A percentile compares a stretch with the other conserved stretches of the same genome.
These are phyloP conservation scores for Aspergillus sp. DNA, from an alignment of 2,329 filamentous ascomycete species.

Conservation along the genomic window DNA sequence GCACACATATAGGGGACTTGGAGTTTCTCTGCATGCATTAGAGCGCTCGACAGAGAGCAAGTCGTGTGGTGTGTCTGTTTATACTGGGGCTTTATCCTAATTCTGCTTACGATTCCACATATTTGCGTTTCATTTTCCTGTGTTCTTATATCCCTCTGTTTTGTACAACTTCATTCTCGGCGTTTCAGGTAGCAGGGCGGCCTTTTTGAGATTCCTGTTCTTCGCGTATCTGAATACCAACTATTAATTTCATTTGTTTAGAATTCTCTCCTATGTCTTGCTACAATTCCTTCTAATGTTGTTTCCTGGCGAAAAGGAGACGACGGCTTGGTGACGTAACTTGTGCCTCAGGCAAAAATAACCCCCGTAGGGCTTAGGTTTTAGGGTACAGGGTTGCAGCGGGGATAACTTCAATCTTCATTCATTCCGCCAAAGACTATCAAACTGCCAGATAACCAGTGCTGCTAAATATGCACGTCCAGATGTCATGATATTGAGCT, in stretches of 20 bases:
- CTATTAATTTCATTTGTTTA: background rate
- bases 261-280: background rate
- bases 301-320: background rate
- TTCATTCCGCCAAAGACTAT: background rate
- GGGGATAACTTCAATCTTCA: background rate
- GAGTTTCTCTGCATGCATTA: constrained; percentile 21
- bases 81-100: constrained; percentile 4
- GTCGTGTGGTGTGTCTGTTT: background rate
- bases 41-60: constrained; percentile 1
- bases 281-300: background rate
- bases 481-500: background rate
- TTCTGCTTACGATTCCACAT: background rate
- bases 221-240: background rate
- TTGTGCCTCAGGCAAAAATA: constrained; percentile 1
- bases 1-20: constrained; percentile 16
- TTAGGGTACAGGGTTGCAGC: constrained; percentile 23
- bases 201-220: constrained; percentile 4
- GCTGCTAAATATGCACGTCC: background rate
- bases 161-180: constrained; percentile 10
- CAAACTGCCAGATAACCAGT: background rate
- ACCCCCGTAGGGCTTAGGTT: constrained; percentile 26
- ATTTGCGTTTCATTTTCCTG: constrained; percentile 1
- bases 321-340: constrained; percentile 3
- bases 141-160: constrained; percentile 14
- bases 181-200: constrained; percentile 9